phyloP scores from a whole-genome alignment of 768 basidiomycete species.

The Coprinopsis strossmayeri region DNA sequence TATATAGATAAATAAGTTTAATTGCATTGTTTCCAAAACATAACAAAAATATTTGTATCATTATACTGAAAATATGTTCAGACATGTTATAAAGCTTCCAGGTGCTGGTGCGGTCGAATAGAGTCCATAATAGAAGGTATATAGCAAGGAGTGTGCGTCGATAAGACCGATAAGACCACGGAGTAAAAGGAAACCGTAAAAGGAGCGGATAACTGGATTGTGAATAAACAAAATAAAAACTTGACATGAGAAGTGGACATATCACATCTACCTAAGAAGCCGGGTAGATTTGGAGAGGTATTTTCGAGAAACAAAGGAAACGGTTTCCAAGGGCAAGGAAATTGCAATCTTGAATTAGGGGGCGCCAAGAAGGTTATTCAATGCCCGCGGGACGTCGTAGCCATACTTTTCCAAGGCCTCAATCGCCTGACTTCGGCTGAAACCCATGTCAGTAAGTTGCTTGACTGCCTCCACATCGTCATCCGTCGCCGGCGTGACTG shows the following conservation, averaged over 20 bases:
- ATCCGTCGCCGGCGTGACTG: constrained; percentile 46
- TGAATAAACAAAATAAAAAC: not conserved
- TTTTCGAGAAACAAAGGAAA: too few species aligned
- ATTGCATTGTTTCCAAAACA: too few species aligned
- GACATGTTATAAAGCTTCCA: not conserved
- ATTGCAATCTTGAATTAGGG: not conserved
- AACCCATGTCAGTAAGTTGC: constrained; percentile 86
- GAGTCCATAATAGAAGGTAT: not conserved
- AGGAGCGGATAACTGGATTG: not conserved
- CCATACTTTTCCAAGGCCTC: constrained; percentile 77
- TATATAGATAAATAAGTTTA: too few species aligned
- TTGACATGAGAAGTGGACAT: too few species aligned
- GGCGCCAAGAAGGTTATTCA: constrained; percentile 63
- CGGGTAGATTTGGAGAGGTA: too few species aligned
- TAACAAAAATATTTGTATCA: too few species aligned
- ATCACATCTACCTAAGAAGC: too few species aligned
- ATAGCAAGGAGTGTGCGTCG: not conserved
- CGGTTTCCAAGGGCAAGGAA: too few species aligned
- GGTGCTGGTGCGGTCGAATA: not conserved
- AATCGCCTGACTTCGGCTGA: constrained; percentile 76
- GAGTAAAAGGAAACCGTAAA: not conserved
- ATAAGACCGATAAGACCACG: not conserved
- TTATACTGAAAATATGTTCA: not conserved
- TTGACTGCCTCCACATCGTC: constrained; percentile 76
- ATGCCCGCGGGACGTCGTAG: constrained; percentile 73